Percentiles rank a stretch among this genome's conserved stretches.
Conservation (phyloP, 306 rosid genomes). For the Prunus salicina region DNA sequence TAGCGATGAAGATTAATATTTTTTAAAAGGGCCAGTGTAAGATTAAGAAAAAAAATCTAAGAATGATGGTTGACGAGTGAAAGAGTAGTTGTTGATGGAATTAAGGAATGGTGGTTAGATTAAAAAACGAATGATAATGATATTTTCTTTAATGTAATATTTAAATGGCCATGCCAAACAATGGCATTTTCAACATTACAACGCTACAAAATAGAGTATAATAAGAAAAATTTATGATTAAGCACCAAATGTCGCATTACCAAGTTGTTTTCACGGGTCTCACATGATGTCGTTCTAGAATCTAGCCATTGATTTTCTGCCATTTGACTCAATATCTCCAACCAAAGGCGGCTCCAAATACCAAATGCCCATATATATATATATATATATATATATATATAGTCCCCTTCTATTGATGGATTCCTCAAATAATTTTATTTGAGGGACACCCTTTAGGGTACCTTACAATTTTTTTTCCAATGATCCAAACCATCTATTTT, state of each 20-base stretch:
- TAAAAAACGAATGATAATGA: background rate
- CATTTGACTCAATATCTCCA: conserved; percentile 14
- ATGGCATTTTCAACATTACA: background rate
- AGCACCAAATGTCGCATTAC: conserved; percentile 12
- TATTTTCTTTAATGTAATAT: background rate
- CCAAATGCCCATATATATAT: too few relatives aligned
- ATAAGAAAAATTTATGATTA: background rate
- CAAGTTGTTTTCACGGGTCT: background rate
- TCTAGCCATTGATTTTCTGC: background rate
- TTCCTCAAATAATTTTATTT: too few relatives aligned
- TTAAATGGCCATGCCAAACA: background rate
- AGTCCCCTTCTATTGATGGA: too few relatives aligned
- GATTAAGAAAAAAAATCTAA: too few relatives aligned
- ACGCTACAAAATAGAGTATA: background rate
- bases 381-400: background rate
- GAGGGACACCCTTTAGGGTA: too few relatives aligned
- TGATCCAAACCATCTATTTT: too few relatives aligned
- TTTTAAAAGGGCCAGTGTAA: too few relatives aligned
- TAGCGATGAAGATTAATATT: too few relatives aligned
- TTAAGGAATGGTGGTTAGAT: background rate
- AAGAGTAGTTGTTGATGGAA: background rate
- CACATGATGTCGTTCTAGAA: conserved; percentile 5
- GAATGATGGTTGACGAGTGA: background rate
- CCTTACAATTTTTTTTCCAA: too few relatives aligned
- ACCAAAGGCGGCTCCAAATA: conserved; percentile 21